Evolutionary conservation across 176 grass and related monocot genomes (phyloP).

Genomic region (Bonia amplexicaulis): DNA sequence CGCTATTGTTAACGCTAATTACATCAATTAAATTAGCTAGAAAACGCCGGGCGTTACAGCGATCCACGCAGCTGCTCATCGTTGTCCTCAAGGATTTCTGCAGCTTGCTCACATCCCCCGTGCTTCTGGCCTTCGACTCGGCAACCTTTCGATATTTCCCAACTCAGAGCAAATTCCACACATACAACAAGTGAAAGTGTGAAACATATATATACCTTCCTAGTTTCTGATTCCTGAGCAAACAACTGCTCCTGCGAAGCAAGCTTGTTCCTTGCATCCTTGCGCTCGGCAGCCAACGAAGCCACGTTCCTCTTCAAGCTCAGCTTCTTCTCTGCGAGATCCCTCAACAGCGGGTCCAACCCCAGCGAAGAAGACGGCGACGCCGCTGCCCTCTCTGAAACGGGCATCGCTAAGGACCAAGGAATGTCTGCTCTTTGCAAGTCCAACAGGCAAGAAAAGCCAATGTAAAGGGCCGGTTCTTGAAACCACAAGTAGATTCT

Average conservation of each 20-base stretch:
- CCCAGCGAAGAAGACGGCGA: constrained; percentile 14
- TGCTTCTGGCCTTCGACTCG: constrained; percentile 34
- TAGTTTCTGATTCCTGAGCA: constrained; percentile 27
- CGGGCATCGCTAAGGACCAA: constrained; percentile 14
- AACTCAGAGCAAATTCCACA: neutral
- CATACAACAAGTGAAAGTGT: neutral
- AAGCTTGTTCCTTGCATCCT: constrained; percentile 38
- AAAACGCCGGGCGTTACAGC: neutral
- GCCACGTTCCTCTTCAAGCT: constrained; percentile 51
- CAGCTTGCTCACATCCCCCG: constrained; percentile 42
- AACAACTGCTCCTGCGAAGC: constrained; percentile 31
- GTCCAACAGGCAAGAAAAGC: neutral
- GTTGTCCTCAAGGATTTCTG: constrained; percentile 45
- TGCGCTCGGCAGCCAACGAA: constrained; percentile 40
- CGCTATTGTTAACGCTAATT: too few relatives aligned
- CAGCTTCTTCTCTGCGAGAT: constrained; percentile 54
- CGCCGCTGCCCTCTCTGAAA: neutral
- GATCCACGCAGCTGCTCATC: constrained; percentile 31
- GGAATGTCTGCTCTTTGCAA: too few relatives aligned
- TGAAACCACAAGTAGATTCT: too few relatives aligned
- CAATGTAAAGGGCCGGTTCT: too few relatives aligned
- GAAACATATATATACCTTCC: constrained; percentile 25
- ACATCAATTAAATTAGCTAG: too few relatives aligned
- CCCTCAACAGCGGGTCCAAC: constrained; percentile 51
- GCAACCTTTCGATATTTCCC: constrained; percentile 31